Conservation (phyloP, 371 early-diverging fungal species). For the Synchytrium microbalum region DNA sequence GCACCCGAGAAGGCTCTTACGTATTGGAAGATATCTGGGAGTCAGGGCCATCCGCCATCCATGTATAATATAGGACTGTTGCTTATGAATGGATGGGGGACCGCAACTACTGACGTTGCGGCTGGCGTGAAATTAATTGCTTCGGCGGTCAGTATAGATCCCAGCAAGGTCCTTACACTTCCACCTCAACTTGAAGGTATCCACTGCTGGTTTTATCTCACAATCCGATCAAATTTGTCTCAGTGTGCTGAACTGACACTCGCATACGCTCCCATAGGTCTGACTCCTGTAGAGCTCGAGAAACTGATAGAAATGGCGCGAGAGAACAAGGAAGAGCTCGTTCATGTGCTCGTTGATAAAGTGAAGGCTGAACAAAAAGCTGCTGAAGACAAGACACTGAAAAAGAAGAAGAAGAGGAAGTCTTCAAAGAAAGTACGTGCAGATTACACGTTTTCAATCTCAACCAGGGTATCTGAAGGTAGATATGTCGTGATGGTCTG, state of each 20-base stretch:
- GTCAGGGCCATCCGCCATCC: slow-evolving; percentile 22
- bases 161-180: slow-evolving; percentile 7
- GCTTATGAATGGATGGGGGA: slow-evolving; percentile 27
- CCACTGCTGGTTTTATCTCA: slow-evolving; percentile 12
- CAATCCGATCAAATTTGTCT: no score
- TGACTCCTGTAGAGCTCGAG: background rate
- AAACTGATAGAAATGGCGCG: background rate
- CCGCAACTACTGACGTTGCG: slow-evolving; percentile 14
- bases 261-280: no score
- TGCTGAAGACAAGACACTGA: background rate
- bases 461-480: no score
- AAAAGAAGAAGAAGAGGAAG: background rate
- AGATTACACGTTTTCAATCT: no score
- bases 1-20: slow-evolving; percentile 15
- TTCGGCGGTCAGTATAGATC: slow-evolving; percentile 13
- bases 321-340: background rate
- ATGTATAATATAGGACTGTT: slow-evolving; percentile 30
- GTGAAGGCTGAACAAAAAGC: background rate
- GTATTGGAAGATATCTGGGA: slow-evolving; percentile 14
- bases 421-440: no score
- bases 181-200: slow-evolving; percentile 25
- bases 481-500: no score
- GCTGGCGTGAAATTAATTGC: slow-evolving; percentile 20
- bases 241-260: no score
- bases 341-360: background rate